A percentile compares a stretch with the other conserved stretches of the same genome.
Conservation (phyloP, 2,329 filamentous ascomycete species). For the Aspergillus flavus region DNA sequence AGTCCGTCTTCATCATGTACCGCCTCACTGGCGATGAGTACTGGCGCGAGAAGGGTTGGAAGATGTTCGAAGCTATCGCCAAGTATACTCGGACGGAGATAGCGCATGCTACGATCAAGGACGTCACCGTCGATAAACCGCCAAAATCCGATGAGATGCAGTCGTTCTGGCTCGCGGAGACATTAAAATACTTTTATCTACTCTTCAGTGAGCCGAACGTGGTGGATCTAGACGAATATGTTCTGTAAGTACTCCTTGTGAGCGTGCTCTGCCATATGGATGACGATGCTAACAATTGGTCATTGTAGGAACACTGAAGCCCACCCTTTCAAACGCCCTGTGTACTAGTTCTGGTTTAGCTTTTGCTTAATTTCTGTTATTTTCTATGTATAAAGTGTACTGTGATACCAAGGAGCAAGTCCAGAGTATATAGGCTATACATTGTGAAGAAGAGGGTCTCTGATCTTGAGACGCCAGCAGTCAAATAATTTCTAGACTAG, state of each 20-base stretch:
- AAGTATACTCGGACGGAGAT: conserved; percentile 62
- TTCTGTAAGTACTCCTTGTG: conserved; percentile 40
- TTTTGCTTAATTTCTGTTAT: not conserved
- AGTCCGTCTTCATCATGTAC: conserved; percentile 78
- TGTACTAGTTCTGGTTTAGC: conserved; percentile 6
- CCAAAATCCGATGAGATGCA: conserved; percentile 66
- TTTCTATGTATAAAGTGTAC: conserved; percentile 3
- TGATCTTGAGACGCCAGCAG: not conserved
- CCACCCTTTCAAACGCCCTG: conserved; percentile 30
- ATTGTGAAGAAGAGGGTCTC: not conserved
- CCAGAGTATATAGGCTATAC: conserved; percentile 2
- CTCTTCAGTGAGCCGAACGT: conserved; percentile 48
- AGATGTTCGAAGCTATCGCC: conserved; percentile 69
- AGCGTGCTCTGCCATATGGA: not conserved
- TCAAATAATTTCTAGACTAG: not conserved
- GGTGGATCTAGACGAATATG: conserved; percentile 50
- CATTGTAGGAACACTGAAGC: conserved; percentile 26
- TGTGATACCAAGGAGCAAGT: conserved; percentile 3
- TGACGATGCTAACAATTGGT: not conserved
- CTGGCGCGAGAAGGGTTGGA: conserved; percentile 72
- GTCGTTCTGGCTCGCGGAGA: conserved; percentile 69
- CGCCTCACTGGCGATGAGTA: conserved; percentile 68
- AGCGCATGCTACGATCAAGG: conserved; percentile 67
- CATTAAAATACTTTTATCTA: conserved; percentile 52
- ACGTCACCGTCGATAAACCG: conserved; percentile 59